Percentiles rank a stretch among this genome's conserved stretches.
Evolutionary conservation across 1,284 basidiomycete genomes (phyloP).

Genomic region (Cystobasidium slooffiae): DNA sequence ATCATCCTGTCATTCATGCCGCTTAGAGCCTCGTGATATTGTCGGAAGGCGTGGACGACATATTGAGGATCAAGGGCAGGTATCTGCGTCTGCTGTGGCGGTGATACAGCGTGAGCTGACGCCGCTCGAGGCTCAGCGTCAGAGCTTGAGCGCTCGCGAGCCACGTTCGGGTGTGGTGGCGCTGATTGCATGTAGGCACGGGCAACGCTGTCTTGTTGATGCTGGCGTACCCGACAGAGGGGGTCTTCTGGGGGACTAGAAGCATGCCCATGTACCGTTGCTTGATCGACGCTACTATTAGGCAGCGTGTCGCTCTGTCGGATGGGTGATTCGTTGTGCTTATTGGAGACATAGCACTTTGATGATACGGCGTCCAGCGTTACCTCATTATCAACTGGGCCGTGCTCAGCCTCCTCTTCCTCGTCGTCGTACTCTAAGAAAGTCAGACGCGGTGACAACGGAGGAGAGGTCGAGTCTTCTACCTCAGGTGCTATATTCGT

Average conservation of each 20-base stretch:
- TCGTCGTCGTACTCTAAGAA: background rate
- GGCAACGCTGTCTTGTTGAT: background rate
- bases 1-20: background rate
- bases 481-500: background rate
- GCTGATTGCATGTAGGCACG: background rate
- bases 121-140: background rate
- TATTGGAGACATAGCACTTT: no score
- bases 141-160: background rate
- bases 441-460: background rate
- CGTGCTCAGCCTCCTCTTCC: background rate
- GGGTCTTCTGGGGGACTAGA: no score
- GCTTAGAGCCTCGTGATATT: constrained; percentile 27
- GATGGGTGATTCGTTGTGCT: no score
- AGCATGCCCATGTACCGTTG: no score
- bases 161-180: background rate
- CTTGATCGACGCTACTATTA: no score
- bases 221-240: background rate
- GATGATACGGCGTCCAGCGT: no score
- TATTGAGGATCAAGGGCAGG: background rate
- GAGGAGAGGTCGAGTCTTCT: background rate
- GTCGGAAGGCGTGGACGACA: constrained; percentile 29
- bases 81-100: background rate
- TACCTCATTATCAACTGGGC: background rate
- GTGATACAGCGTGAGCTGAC: background rate
- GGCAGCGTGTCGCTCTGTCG: no score